phyloP scores from a whole-genome alignment of 1,139 yeast species.

The Arxiozyma bovina region DNA sequence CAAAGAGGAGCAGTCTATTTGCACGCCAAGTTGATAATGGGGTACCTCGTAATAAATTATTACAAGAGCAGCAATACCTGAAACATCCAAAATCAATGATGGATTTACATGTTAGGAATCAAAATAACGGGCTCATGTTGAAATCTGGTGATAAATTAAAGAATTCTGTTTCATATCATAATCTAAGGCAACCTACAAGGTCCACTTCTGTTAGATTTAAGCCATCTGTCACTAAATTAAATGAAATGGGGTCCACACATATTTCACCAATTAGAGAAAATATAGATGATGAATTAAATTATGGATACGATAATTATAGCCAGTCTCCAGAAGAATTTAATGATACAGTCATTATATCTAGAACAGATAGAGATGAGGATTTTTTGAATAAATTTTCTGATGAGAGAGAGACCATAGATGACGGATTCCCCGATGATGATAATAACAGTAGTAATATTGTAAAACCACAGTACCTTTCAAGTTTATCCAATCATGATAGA shows the following conservation, averaged over 20 bases:
- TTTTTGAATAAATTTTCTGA: conserved; percentile 40
- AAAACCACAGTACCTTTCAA: background rate
- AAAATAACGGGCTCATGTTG: background rate
- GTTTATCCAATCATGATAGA: background rate
- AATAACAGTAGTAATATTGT: background rate
- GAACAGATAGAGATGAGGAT: conserved; percentile 1
- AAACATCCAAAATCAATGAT: conserved; percentile 28
- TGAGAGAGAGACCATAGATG: conserved; percentile 38
- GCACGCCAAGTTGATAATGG: conserved; percentile 5
- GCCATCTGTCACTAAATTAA: conserved; percentile 25
- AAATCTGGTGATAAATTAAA: conserved; percentile 9
- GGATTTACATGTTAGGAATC: conserved; percentile 15
- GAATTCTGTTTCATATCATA: conserved; percentile 23
- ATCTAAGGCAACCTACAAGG: conserved; percentile 15
- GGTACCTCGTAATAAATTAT: background rate
- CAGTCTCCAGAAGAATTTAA: background rate
- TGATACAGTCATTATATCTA: conserved; percentile 5
- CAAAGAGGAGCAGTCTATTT: conserved; percentile 8
- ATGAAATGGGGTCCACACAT: conserved; percentile 5
- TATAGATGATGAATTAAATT: conserved; percentile 6
- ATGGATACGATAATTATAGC: background rate
- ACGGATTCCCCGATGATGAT: conserved; percentile 23
- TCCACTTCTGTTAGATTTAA: conserved; percentile 19
- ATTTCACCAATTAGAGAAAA: conserved; percentile 17
- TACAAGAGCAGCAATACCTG: background rate